Base-by-base conservation (phyloP, 768 basidiomycete species). In the Leccinellum rugosiceps region DNA sequence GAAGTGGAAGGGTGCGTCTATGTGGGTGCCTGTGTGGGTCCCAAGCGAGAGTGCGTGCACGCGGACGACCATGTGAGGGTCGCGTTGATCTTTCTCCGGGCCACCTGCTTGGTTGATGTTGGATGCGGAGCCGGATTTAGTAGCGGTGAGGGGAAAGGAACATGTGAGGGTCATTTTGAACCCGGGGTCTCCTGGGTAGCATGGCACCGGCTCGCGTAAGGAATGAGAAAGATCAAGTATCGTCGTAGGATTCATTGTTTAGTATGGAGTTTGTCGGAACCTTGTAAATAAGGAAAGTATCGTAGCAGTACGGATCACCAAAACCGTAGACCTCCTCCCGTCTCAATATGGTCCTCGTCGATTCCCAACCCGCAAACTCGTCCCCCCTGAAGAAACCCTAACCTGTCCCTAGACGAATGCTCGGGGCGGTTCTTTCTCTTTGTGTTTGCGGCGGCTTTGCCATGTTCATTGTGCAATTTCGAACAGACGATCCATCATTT, bases 1-100 rank as follows among this genome's bases (percentile, higher is more conserved):
- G 74, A 89, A 90, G 65, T 92, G 90, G 50, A 79, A 83, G 0
- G 90, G 90, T 1, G 88, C 86, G 63, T 92, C 90, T 69, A 91
- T 77, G 72, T 92, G 90, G 3, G 90, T 91, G 47, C 89, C 90
- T 1, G 85, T 85, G 65, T 91, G 90, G 1, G 88, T 83, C 4
- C 85, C 80, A 21, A 90, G 63, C 26, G 79, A 73, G 50, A 92
- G 71, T 0, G 75, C 53, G 6, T 68, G 64, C 23, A 72, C 66
- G 3, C 64, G 64, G 59, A 70, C 63, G 50, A 62, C 59, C 48
- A 63, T 58, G 13, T 25, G 23, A 44, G 56, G 6, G n/a, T 54
- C 50, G 11, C 47, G 17, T 48, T 35, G 45, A n/a, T 46, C 25
- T 14, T 15, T 46, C 43, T 44, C n/a, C n/a, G n/a, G n/a, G n/a